Base-by-base conservation (phyloP, 305 asterid species). In the Solanum aculeatissimum region DNA sequence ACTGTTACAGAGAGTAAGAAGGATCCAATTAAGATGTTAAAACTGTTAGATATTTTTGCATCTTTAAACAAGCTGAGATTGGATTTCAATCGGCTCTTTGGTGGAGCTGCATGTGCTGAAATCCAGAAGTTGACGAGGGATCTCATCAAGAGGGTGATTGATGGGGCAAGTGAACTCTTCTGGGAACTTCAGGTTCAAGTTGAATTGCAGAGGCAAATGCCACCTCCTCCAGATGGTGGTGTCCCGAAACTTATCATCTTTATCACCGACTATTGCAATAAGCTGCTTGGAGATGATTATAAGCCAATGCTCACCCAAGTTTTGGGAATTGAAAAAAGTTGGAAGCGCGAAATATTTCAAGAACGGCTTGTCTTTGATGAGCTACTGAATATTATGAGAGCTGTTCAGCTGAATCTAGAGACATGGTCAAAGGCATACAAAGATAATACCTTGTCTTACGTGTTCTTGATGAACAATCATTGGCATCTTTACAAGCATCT, bases 131-230 rank as follows among this genome's bases (percentile, higher is more conserved):
- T 91, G 62, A 96, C 99, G 0, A 86, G 98, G 94, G 98, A 94
- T 89, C 89, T 96, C 62, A 93, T 96, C 89, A 93, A 90, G 91
- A 89, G 96, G 71, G 92, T 96, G 83, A 93, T 94, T 62, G 96
- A 89, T 89, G 98, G 98, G 29, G 93, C 98, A 58, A 93, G 95
- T n/a, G 97, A 93, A 78, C 95, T 96, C 83, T 96, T 93, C 90
- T 95, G 97, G 97, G 98, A 95, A 91, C 97, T 95, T 85, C 87
- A 90, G 69, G 91, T 93, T 84, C 99, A 95, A 86, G 98, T 94
- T 32, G 99, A 95, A 83, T 90, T 95, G 88, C 99, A 95, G 86
- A 86, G 97, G 84, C 94, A 92, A 57, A 86, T 91, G n/a, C 92
- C 98, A 35, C 99, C 99, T 32, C 98, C 99, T 70, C 58, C 58